Conservation (phyloP, 225 moss, liverwort and hornwort genomes). For the Marchantia polymorpha region DNA sequence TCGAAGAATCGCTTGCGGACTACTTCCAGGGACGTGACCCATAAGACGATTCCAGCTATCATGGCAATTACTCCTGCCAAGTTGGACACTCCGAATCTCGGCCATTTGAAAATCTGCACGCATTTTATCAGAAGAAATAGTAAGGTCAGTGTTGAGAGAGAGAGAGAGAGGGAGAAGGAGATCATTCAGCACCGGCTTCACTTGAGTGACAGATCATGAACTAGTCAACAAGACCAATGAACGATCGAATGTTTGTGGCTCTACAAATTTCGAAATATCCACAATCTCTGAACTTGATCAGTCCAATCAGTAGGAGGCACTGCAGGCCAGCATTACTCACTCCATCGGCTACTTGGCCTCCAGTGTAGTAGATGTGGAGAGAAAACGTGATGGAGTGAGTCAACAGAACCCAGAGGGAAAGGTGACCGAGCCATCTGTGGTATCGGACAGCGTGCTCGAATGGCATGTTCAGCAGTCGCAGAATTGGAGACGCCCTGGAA, state of each 20-base stretch:
- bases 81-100: slow-evolving; percentile 42
- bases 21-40: slow-evolving; percentile 50
- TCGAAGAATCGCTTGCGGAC: slow-evolving; percentile 44
- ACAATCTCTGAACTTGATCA: too few relatives aligned
- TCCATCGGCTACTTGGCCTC: slow-evolving; percentile 21
- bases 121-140: too few relatives aligned
- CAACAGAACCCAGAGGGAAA: slow-evolving; percentile 54
- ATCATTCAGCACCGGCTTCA: too few relatives aligned
- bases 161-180: too few relatives aligned
- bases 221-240: not conserved
- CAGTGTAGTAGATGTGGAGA: slow-evolving; percentile 56
- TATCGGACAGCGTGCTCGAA: slow-evolving; percentile 55
- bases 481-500: slow-evolving; percentile 52
- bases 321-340: slow-evolving; percentile 14
- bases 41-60: slow-evolving; percentile 45
- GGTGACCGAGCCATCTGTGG: slow-evolving; percentile 63
- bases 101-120: slow-evolving; percentile 45
- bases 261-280: too few relatives aligned
- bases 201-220: too few relatives aligned
- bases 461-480: slow-evolving; percentile 56
- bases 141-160: too few relatives aligned
- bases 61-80: slow-evolving; percentile 55
- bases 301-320: too few relatives aligned
- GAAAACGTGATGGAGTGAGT: slow-evolving; percentile 54
- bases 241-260: too few relatives aligned